Base-by-base conservation (phyloP, 1,284 basidiomycete species). In the Leccinum subfulvum region DNA sequence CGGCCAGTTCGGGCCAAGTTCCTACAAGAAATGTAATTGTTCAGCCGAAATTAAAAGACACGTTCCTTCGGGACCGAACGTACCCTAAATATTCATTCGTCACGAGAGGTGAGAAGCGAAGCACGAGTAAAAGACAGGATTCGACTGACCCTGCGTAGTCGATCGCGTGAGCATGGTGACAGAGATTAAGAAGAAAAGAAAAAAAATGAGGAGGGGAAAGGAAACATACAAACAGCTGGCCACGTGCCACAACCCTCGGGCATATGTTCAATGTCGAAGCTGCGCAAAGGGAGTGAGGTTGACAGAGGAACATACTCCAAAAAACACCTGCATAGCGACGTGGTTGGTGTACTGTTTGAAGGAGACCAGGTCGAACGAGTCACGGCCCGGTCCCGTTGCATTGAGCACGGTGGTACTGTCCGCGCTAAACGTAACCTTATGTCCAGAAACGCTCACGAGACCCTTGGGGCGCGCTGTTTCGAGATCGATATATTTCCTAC, bases 191-290 rank as follows among this genome's bases (percentile, higher is more conserved):
- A 52, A 51, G 37, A 35, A 7, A n/a, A 26, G 18, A 5, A 47
- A 18, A 11, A 39, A 37, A 21, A 3, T 23, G 13, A 13, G 47
- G 10, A 18, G 10, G 41, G n/a, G 4, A 49, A 18, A 21, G 3
- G 26, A 6, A 41, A 70, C 68, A 23, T 33, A 73, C 69, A 71
- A 4, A 71, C 54, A 59, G 78, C 78, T 14, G 78, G 78, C 78
- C 78, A 79, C 28, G 76, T 77, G 0, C 73, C 75, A 60, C 77
- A 79, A 21, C 76, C 77, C 56, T 74, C 67, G 1, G 77, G 77
- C 76, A 78, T 79, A 62, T 79, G 78, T 3, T 39, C 65, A n/a
- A 77, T 73, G 59, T 78, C 75, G 37, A 79, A 74, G 37, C 77
- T 77, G 52, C n/a, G 9, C 21, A 53, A 44, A 21, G 0, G 4